Conservation (phyloP, 2,329 filamentous ascomycete genomes). For the Phyllosticta paracitricarpa region DNA sequence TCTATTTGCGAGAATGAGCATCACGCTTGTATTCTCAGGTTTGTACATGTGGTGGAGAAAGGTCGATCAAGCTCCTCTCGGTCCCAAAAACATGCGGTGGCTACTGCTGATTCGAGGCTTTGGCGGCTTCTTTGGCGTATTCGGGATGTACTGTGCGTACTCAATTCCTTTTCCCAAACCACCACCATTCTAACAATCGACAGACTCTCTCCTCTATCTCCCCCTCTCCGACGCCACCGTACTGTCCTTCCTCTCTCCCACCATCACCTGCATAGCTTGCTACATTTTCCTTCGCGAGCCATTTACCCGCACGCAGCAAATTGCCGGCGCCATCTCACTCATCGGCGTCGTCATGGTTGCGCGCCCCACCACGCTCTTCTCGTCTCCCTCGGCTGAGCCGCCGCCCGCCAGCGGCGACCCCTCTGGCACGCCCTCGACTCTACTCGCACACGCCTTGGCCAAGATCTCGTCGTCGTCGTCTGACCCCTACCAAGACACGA, state of each 20-base stretch:
- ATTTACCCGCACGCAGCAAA: constrained; percentile 66
- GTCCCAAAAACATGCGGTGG: constrained; percentile 53
- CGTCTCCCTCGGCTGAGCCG: constrained; percentile 20
- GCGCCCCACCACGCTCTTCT: constrained; percentile 52
- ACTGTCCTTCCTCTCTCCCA: constrained; percentile 76
- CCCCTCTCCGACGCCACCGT: constrained; percentile 82
- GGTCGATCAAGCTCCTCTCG: constrained; percentile 61
- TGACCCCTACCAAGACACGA: constrained; percentile 36
- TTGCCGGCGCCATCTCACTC: constrained; percentile 66
- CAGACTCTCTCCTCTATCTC: constrained; percentile 62
- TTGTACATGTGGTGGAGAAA: constrained; percentile 64
- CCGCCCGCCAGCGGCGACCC: constrained; percentile 24
- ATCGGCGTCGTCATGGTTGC: constrained; percentile 77
- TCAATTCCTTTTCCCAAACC: constrained; percentile 22
- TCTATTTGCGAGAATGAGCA: constrained; percentile 66
- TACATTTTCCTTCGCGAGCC: constrained; percentile 66
- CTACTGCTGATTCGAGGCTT: constrained; percentile 60
- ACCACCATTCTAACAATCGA: constrained; percentile 14
- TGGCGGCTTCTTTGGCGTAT: constrained; percentile 66
- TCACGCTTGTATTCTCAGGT: constrained; percentile 58
- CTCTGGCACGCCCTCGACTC: constrained; percentile 13
- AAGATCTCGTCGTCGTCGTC: constrained; percentile 16
- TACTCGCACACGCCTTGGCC: constrained; percentile 8
- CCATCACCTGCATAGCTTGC: constrained; percentile 69
- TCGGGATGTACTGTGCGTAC: constrained; percentile 55